phyloP scores from a whole-genome alignment of 306 rosid genomes.

The Nissolia schottii region DNA sequence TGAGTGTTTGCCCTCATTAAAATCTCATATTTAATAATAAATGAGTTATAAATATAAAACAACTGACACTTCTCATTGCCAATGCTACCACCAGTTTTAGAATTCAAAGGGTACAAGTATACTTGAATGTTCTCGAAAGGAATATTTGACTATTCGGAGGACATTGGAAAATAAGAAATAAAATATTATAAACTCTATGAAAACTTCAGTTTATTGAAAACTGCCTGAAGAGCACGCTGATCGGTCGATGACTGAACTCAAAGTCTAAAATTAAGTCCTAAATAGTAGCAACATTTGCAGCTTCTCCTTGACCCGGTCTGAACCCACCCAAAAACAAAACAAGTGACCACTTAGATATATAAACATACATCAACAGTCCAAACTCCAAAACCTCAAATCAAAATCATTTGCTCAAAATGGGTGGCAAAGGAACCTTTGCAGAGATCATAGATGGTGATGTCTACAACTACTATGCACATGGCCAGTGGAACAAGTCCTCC shows the following conservation, averaged over 20 bases:
- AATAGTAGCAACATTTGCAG: background rate
- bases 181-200: background rate
- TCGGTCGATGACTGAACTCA: conserved; percentile 6
- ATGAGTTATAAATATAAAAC: no score
- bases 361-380: background rate
- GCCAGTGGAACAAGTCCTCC: conserved; percentile 70
- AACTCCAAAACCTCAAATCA: background rate
- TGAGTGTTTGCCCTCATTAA: no score
- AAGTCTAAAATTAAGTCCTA: background rate
- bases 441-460: conserved; percentile 72
- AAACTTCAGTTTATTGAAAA: background rate
- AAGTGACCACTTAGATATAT: background rate
- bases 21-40: no score
- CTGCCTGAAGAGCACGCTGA: background rate
- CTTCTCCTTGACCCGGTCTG: background rate
- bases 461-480: conserved; percentile 62
- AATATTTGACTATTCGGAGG: background rate
- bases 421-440: conserved; percentile 54
- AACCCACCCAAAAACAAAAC: background rate
- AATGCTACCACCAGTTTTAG: no score
- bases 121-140: no score
- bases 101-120: background rate
- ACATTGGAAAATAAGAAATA: background rate
- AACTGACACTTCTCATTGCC: no score
- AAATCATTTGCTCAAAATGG: conserved; percentile 31